Percentiles rank a stretch among this genome's conserved stretches.
phyloP scores from a whole-genome alignment of 768 basidiomycete genomes.

The Suillus occidentalis region DNA sequence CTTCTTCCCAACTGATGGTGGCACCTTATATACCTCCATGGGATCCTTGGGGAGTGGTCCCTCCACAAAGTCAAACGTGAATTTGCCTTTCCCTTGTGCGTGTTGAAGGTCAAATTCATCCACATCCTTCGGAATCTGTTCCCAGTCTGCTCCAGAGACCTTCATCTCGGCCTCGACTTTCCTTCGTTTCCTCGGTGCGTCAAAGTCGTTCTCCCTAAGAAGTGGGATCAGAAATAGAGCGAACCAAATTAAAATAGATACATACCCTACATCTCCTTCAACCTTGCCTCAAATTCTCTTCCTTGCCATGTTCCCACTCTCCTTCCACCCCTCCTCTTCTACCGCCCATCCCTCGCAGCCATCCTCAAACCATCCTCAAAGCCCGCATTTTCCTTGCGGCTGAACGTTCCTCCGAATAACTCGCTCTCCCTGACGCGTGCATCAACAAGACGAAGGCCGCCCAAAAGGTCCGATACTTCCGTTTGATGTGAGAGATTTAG shows the following conservation, averaged over 20 bases:
- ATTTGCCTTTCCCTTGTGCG: too few relatives aligned
- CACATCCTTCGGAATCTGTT: constrained; percentile 64
- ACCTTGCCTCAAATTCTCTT: constrained; percentile 52
- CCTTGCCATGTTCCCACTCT: constrained; percentile 67
- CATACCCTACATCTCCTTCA: constrained; percentile 28
- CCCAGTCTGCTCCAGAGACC: constrained; percentile 51
- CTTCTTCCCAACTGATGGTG: constrained; percentile 92
- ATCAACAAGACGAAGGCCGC: constrained; percentile 96
- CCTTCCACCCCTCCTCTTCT: too few relatives aligned
- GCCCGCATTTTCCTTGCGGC: constrained; percentile 82
- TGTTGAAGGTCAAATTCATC: too few relatives aligned
- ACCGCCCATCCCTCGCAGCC: constrained; percentile 69
- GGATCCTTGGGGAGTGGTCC: constrained; percentile 67
- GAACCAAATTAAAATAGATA: not conserved
- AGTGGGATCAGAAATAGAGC: not conserved
- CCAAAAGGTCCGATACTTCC: constrained; percentile 90
- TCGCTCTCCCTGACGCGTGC: constrained; percentile 76
- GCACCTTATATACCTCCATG: constrained; percentile 86
- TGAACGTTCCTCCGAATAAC: constrained; percentile 85
- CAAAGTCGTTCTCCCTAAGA: constrained; percentile 29
- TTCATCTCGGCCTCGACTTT: constrained; percentile 53
- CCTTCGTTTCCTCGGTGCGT: constrained; percentile 66
- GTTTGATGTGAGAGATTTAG: constrained; percentile 96
- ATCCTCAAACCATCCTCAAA: constrained; percentile 81
- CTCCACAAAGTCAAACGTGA: too few relatives aligned